phyloP scores from a whole-genome alignment of 208 protist genomes.

The Acanthamoeba royreba region DNA sequence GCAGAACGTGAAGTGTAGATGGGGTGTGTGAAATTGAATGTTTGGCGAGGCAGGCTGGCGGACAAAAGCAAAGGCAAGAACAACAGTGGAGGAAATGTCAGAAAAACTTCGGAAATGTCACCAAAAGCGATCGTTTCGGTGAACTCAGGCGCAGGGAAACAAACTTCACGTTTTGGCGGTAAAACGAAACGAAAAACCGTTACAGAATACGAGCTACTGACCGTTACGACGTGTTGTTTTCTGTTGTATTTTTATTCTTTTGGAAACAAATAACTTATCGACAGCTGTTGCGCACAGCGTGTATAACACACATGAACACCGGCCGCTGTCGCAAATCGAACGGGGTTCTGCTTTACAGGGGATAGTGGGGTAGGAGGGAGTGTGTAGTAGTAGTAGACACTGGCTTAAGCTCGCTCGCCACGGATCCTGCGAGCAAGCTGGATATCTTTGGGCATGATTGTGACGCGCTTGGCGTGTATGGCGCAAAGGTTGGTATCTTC shows the following conservation, averaged over 20 bases:
- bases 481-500: slow-evolving; percentile 81
- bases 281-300: neutral
- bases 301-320: neutral
- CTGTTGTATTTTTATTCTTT: neutral
- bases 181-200: neutral
- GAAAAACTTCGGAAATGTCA: neutral
- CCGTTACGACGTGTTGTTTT: no score
- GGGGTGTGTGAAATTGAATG: neutral
- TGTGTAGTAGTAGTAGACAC: neutral
- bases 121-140: no score
- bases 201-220: neutral
- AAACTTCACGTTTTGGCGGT: no score
- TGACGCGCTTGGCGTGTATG: slow-evolving; percentile 88
- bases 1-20: no score
- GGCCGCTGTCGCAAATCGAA: neutral
- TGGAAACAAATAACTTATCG: neutral
- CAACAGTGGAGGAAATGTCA: neutral
- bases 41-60: neutral
- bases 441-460: slow-evolving; percentile 98
- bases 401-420: slow-evolving; percentile 87
- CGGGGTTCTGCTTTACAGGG: neutral
- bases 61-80: neutral
- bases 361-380: neutral
- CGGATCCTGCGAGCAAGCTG: slow-evolving; percentile 97
- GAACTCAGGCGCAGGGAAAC: no score